phyloP scores from a whole-genome alignment of 306 rosid genomes.

The Casuarina cunninghamiana region DNA sequence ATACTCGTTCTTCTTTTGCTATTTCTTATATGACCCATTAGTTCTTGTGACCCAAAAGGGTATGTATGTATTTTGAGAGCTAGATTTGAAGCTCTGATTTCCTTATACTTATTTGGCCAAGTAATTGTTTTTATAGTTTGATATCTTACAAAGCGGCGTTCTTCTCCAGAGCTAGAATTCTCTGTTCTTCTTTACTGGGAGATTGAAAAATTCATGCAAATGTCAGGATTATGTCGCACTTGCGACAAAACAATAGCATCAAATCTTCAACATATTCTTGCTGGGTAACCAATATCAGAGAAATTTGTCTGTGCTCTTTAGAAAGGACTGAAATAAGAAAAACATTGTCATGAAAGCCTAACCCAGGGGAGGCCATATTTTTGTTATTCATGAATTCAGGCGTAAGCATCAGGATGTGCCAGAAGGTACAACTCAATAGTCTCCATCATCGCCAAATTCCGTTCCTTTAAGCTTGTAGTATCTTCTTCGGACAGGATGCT shows the following conservation, averaged over 20 bases:
- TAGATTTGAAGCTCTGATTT: no score
- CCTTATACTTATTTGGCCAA: no score
- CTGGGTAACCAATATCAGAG: not conserved
- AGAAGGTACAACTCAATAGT: not conserved
- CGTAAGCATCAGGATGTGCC: slow-evolving; percentile 4
- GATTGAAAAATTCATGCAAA: not conserved
- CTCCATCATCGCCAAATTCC: not conserved
- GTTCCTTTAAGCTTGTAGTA: not conserved
- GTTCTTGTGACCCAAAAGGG: not conserved
- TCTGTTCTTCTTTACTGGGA: not conserved
- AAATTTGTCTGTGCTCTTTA: not conserved
- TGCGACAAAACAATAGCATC: not conserved
- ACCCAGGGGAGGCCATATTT: not conserved
- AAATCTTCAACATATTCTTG: not conserved
- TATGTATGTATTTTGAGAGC: not conserved
- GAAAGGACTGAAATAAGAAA: not conserved
- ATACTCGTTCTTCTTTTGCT: not conserved
- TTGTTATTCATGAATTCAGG: not conserved
- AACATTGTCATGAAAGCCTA: not conserved
- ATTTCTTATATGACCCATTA: not conserved
- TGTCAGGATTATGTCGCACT: not conserved
- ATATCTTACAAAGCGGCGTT: no score
- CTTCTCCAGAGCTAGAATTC: not conserved
- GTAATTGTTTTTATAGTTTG: no score
- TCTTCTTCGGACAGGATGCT: not conserved